Evolutionary conservation across 208 protist genomes (phyloP).

Genomic region (Leptomonas pyrrhocoris): DNA sequence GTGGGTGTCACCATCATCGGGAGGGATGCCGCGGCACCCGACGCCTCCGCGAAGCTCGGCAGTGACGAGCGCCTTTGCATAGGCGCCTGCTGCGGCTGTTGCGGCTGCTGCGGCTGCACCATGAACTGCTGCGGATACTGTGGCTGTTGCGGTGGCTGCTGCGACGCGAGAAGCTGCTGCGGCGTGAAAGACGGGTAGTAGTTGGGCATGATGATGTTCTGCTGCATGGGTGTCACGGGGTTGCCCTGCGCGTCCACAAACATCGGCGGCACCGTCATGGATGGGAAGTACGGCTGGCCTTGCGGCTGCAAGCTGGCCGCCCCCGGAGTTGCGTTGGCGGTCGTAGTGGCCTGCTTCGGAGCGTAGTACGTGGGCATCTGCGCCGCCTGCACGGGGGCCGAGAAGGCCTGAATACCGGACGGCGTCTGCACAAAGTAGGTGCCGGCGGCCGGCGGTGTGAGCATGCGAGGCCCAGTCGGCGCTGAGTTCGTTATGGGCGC

Average conservation of each 20-base stretch:
- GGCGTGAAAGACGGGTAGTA: slow-evolving; percentile 13
- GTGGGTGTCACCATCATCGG: slow-evolving; percentile 11
- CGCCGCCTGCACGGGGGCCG: slow-evolving; percentile 7
- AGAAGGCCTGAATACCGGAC: not conserved
- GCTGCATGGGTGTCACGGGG: slow-evolving; percentile 8
- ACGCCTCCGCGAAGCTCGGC: slow-evolving; percentile 10
- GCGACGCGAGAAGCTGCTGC: slow-evolving; percentile 6
- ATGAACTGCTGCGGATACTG: slow-evolving; percentile 11
- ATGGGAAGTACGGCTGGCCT: slow-evolving; percentile 15
- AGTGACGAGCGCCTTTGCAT: slow-evolving; percentile 16
- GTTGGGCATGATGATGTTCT: slow-evolving; percentile 16
- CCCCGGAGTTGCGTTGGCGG: not conserved
- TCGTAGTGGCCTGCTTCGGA: not conserved
- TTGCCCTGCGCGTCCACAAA: slow-evolving; percentile 27
- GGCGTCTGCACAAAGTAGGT: slow-evolving; percentile 20
- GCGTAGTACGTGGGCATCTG: slow-evolving; percentile 6
- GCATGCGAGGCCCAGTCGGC: not conserved
- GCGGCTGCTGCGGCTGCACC: slow-evolving; percentile 1
- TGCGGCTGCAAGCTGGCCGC: not conserved
- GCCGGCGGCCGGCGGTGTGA: not conserved
- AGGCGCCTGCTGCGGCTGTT: slow-evolving; percentile 16
- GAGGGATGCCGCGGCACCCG: not conserved
- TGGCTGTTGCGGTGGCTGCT: slow-evolving; percentile 9
- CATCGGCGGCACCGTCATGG: slow-evolving; percentile 17
- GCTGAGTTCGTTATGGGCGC: not conserved